Base-by-base conservation (phyloP, 768 basidiomycete species). In the Trametes coccinea region DNA sequence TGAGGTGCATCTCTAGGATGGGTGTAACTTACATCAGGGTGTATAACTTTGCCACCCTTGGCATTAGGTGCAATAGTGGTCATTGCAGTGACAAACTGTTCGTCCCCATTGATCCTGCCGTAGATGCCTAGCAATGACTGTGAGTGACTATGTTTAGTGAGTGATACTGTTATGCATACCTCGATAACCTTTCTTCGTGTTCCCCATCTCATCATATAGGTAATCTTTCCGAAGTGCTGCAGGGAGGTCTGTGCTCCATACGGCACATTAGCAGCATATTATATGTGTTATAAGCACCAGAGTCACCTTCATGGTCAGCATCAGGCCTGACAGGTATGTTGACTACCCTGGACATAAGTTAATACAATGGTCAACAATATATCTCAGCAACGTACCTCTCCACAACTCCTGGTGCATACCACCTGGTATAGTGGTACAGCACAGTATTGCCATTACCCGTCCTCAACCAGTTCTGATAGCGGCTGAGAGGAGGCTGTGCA, bases 51-150 rank as follows among this genome's bases (percentile, higher is more conserved):
- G 14, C 74, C 75, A 45, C 77, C 76, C 53, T 89, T 88, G 2
- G 69, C 62, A n/a, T 76, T 76, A 1, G 90, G 90, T 5, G 67
- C 60, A 10, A 83, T 75, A 0, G 67, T 74, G 7, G 90, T 91
- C 75, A 88, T 72, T 0, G 86, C 85, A 37, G 89, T 91, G 39
- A 78, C 79, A 69, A 92, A 92, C 30, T 80, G 75, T 0, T 75
- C 75, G 13, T 81, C 60, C 0, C 73, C 78, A 63, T 83, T 80
- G 43, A 90, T 70, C 43, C 90, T 79, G 10, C 83, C 84, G 68
- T 80, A 90, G 29, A 81, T 76, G 3, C 72, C 88, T 85, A 56
- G 14, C 47, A 52, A 39, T 13, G n/a, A 2, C 22, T 8, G 27
- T 50, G 27, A 27, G 8, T 33, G 22, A 22, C 29, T 10, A 14